These are phyloP conservation scores for Trichaptum fuscoviolaceum DNA, from an alignment of 768 basidiomycete genomes.

Conservation along the genomic window DNA sequence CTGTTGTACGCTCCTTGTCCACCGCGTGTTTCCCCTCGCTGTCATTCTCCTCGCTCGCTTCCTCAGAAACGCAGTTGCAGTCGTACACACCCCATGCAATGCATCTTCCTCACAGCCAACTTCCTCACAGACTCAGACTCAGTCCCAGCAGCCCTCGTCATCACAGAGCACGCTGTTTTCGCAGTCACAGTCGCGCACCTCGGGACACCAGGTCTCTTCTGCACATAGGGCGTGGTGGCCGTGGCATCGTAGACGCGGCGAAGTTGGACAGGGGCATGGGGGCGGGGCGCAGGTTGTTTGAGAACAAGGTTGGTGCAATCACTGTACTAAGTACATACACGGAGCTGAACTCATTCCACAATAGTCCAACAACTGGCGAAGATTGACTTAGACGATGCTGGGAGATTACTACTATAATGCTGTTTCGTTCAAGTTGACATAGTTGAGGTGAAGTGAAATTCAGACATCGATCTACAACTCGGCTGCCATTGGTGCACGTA, in stretches of 20 bases:
- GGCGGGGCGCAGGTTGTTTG: neutral
- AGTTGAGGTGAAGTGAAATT: no score
- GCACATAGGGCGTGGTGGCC: neutral
- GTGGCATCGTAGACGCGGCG: neutral
- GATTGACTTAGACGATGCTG: no score
- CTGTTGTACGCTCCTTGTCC: constrained; percentile 2
- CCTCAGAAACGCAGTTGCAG: no score
- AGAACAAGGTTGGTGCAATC: no score
- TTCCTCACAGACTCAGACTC: neutral
- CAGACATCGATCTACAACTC: no score
- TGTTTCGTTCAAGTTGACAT: no score
- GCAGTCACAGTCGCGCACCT: neutral
- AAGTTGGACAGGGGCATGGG: neutral
- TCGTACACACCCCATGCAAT: no score
- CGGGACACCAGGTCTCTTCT: neutral
- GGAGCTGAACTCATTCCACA: no score
- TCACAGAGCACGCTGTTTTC: neutral
- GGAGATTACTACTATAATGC: no score
- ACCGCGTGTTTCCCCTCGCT: neutral
- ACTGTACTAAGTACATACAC: no score
- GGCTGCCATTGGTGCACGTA: constrained; percentile 78
- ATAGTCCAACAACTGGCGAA: no score
- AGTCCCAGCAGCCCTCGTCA: neutral
- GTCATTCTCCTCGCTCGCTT: neutral
- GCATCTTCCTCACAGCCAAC: neutral